A percentile compares a stretch with the other conserved stretches of the same genome.
Evolutionary conservation across 768 basidiomycete species (phyloP).

Genomic region (Boletus subparvulus): DNA sequence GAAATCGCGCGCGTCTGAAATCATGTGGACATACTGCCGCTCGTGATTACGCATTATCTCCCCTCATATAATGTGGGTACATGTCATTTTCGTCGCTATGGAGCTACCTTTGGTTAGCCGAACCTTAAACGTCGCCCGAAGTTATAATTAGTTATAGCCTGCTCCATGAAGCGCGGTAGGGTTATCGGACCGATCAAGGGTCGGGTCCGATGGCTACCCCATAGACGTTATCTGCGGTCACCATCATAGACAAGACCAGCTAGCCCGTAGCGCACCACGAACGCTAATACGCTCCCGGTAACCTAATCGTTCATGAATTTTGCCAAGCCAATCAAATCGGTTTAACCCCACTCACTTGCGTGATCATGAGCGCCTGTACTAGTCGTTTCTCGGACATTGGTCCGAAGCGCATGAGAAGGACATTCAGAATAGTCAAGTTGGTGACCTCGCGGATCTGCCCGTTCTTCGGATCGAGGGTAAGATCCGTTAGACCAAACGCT

Average conservation of each 20-base stretch:
- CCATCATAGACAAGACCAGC: conserved; percentile 91
- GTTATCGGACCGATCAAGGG: background rate
- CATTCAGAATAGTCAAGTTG: conserved; percentile 91
- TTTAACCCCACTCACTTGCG: conserved; percentile 55
- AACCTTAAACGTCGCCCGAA: background rate
- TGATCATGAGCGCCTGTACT: conserved; percentile 65
- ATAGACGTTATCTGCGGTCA: conserved; percentile 61
- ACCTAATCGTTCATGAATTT: conserved; percentile 41
- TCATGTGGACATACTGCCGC: background rate
- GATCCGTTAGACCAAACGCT: conserved; percentile 60
- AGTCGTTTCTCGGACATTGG: conserved; percentile 84
- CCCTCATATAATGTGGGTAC: conserved; percentile 1
- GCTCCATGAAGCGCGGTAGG: too few relatives aligned
- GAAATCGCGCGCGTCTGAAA: background rate
- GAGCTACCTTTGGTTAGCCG: background rate
- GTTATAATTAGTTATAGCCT: too few relatives aligned
- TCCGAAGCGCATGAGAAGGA: conserved; percentile 75
- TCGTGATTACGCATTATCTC: conserved; percentile 30
- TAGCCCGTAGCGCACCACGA: conserved; percentile 85
- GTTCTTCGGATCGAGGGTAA: conserved; percentile 54
- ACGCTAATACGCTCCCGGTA: conserved; percentile 76
- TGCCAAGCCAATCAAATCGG: background rate
- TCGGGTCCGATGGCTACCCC: background rate
- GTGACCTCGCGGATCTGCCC: conserved; percentile 68
- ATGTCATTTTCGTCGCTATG: background rate